These are phyloP conservation scores for Adiantum capillusveneris DNA, from an alignment of 75 land plant genomes.

Conservation along the genomic window DNA sequence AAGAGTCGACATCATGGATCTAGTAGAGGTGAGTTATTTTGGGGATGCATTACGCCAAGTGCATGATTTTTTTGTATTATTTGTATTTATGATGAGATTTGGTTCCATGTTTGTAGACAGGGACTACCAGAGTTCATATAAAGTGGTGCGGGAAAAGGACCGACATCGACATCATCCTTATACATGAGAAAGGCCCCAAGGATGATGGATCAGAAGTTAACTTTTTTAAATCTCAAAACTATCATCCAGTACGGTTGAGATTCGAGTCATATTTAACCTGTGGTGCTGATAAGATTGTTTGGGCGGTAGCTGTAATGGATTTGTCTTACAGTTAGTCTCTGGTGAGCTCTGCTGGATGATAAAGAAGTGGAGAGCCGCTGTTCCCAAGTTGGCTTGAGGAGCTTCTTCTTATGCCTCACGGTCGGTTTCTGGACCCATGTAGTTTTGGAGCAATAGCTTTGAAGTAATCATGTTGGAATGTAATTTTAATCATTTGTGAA, in stretches of 20 bases:
- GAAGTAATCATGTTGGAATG: slow-evolving; percentile 13
- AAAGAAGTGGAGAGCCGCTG: slow-evolving; percentile 9
- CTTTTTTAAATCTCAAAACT: slow-evolving; percentile 3
- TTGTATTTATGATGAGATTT: neutral
- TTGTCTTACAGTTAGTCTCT: slow-evolving; percentile 12
- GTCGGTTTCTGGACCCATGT: slow-evolving; percentile 42
- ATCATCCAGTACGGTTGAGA: slow-evolving; percentile 16
- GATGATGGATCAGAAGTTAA: neutral
- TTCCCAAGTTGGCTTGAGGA: slow-evolving; percentile 22
- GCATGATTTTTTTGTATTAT: too few species aligned
- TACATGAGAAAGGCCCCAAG: slow-evolving; percentile 17
- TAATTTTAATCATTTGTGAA: slow-evolving; percentile 9
- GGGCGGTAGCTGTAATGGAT: slow-evolving; percentile 1
- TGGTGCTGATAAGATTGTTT: too few species aligned
- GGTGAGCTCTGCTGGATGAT: slow-evolving; percentile 10
- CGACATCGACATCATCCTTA: slow-evolving; percentile 58
- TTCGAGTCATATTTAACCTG: slow-evolving; percentile 2
- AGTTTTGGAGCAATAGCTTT: slow-evolving; percentile 12
- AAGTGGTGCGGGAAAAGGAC: slow-evolving; percentile 39
- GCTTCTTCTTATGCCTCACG: slow-evolving; percentile 21
- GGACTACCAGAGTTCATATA: slow-evolving; percentile 36
- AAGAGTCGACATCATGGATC: neutral
- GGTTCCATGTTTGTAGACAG: slow-evolving; percentile 30
- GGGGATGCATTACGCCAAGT: too few species aligned
- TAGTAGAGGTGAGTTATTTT: neutral